Conservation (phyloP, 2,329 filamentous ascomycete genomes). For the Zasmidium angulare region DNA sequence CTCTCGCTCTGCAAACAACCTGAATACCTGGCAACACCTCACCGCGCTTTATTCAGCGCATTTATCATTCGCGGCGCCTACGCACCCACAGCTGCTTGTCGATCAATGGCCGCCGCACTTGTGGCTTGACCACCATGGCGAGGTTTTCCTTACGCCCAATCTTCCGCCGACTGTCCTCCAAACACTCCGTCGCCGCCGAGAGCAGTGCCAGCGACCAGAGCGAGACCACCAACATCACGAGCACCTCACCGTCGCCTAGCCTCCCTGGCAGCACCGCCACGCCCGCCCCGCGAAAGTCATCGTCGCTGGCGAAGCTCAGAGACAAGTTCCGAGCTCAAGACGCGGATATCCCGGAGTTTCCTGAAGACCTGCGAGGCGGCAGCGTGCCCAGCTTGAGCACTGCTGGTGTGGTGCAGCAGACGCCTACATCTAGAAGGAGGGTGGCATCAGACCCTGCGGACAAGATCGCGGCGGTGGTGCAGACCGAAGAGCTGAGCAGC, state of each 20-base stretch:
- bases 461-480: background rate
- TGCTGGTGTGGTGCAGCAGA: background rate
- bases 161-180: slow-evolving; percentile 24
- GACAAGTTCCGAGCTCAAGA: slow-evolving; percentile 19
- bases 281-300: slow-evolving; percentile 13
- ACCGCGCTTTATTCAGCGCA: background rate
- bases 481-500: background rate
- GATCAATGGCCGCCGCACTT: background rate
- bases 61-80: background rate
- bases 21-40: background rate
- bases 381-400: background rate
- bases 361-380: background rate
- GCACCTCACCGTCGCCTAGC: slow-evolving; percentile 13
- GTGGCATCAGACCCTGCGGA: background rate
- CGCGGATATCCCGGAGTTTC: background rate
- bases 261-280: background rate
- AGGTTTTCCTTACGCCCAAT: slow-evolving; percentile 25
- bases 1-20: background rate
- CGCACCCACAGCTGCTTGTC: background rate
- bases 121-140: slow-evolving; percentile 16
- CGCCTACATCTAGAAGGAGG: background rate
- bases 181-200: slow-evolving; percentile 20
- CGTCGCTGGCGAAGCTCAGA: slow-evolving; percentile 24
- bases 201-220: slow-evolving; percentile 21
- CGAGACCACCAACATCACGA: slow-evolving; percentile 16